phyloP scores from a whole-genome alignment of 225 moss, liverwort and hornwort genomes.

The Anthoceros angustus region DNA sequence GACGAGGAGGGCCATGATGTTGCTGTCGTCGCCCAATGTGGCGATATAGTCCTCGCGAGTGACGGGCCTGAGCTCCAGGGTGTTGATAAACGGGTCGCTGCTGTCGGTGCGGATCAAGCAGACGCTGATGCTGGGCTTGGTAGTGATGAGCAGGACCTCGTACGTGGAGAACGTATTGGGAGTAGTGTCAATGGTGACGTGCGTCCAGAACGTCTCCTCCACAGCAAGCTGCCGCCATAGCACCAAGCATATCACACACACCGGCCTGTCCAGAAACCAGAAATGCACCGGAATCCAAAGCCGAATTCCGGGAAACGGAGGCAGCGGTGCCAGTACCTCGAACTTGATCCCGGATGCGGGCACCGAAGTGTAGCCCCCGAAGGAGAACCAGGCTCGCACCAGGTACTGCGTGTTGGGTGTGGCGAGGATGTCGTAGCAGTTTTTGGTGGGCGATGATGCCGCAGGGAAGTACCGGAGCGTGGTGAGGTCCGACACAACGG shows the following conservation, averaged over 20 bases:
- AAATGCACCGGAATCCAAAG: too few species aligned
- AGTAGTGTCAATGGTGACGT: neutral
- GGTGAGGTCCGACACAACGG: neutral
- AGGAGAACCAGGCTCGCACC: neutral
- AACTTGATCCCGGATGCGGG: neutral
- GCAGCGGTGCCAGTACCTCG: neutral
- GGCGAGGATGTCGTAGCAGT: neutral
- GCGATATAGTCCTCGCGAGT: too few species aligned
- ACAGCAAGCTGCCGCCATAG: neutral
- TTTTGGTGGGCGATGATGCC: neutral
- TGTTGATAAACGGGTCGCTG: neutral
- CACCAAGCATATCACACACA: neutral
- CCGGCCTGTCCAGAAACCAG: neutral
- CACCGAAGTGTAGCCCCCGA: neutral
- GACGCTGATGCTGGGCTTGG: neutral
- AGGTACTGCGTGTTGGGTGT: neutral
- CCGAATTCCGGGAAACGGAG: neutral
- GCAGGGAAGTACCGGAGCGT: neutral
- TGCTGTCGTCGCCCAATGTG: too few species aligned
- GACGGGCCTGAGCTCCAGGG: neutral
- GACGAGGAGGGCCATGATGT: too few species aligned
- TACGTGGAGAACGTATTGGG: neutral
- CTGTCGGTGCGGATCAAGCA: neutral
- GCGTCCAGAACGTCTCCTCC: neutral
- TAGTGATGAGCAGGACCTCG: neutral